Conservation (phyloP, 78 protist genomes). For the Dictyostelium firmibasis region DNA sequence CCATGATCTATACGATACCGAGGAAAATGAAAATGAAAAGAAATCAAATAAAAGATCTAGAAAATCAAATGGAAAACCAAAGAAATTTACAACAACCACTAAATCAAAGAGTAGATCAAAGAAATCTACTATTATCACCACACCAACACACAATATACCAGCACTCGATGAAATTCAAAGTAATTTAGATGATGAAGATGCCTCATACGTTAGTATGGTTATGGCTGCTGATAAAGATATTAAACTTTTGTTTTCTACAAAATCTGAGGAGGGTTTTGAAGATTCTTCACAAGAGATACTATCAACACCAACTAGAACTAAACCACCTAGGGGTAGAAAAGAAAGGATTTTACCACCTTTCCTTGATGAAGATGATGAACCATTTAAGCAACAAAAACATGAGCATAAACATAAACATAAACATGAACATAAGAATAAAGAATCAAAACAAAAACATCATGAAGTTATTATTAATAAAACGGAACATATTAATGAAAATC, state of each 20-base stretch:
- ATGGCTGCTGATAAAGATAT: neutral
- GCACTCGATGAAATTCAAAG: neutral
- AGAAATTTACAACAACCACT: neutral
- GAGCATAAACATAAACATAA: neutral
- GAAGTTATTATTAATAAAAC: neutral
- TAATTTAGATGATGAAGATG: constrained; percentile 63
- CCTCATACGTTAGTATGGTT: constrained; percentile 15
- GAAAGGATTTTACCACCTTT: neutral
- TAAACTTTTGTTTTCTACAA: neutral
- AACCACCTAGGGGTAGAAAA: neutral
- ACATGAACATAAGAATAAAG: neutral
- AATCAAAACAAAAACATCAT: neutral
- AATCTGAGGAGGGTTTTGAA: neutral
- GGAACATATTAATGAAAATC: neutral
- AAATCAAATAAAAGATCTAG: neutral
- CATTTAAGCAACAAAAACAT: neutral
- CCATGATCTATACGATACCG: neutral
- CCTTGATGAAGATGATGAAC: neutral
- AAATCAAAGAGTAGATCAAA: neutral
- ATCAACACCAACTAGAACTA: neutral
- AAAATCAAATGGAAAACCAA: neutral
- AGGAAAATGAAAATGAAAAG: neutral
- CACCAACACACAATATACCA: neutral
- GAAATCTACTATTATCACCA: neutral
- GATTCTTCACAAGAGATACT: neutral